Evolutionary conservation across 78 protist genomes (phyloP), one percentile per base, ranked within the genome.

Genomic region (Dictyostelium discoideum): DNA sequence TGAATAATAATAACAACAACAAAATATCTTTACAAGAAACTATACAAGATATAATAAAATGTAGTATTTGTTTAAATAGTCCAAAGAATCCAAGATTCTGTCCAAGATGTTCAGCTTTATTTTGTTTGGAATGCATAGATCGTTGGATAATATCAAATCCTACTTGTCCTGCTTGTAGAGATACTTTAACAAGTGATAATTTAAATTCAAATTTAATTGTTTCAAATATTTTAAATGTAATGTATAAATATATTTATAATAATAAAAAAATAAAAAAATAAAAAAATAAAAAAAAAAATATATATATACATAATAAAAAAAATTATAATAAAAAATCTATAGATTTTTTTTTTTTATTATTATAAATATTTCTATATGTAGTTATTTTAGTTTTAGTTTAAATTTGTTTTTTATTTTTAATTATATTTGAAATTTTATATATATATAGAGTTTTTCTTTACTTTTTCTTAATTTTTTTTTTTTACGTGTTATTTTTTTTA

Each of bases 31-130:
- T 85, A 81, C 85, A 81, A 72, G 94, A 90, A 82, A 50, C 94
- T 10, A 90, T 90, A 48, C 88, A 80, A 67, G 94, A 90, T 90
- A 90, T 90, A 40, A 82, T 90, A 80, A 90, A 90, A 90, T 90
- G 94, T 82, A 57, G 74, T 22, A 90, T 90, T 10, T 90, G 94
- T 90, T 82, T 90, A 32, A 60, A 48, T 72, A 48, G 32, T 5
- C 89, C 94, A 46, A 67, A 90, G 84, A 90, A 65, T 50, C 94
- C 94, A 22, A 80, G 85, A 50, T 90, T 90, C 78, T 90, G 94
- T 37, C 94, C 94, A 16, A 29, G 11, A 40, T 90, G 94, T 46
- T 82, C 86, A 0, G 87, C 94, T n/a, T 60, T 90, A 11, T 90
- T 72, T 76, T 90, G 94, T 60, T 26, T 82, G 39, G 89, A 82